Conservation (phyloP, 371 early-diverging fungal genomes). For the Phascolomyces articulosus region DNA sequence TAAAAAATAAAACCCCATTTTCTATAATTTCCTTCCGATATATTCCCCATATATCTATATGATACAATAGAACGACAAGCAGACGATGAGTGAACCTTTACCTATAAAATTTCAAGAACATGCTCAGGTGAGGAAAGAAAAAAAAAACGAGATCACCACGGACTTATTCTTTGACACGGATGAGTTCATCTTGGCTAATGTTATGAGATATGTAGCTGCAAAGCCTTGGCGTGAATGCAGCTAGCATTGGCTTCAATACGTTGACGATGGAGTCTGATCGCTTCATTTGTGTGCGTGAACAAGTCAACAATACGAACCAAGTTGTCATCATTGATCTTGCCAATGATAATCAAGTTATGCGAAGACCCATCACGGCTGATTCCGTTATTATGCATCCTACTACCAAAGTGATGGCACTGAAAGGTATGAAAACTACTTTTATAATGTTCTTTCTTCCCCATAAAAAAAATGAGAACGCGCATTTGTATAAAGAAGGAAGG, state of each 20-base stretch:
- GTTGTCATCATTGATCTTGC: constrained; percentile 94
- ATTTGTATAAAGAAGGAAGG: too few relatives aligned
- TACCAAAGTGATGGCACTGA: constrained; percentile 92
- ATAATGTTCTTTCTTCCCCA: too few relatives aligned
- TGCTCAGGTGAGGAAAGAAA: constrained; percentile 75
- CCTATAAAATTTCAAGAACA: constrained; percentile 94
- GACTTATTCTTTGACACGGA: not conserved
- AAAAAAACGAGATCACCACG: not conserved
- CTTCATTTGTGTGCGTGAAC: constrained; percentile 96
- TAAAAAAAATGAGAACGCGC: not conserved
- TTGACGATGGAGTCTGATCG: constrained; percentile 97
- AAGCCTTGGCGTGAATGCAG: constrained; percentile 88
- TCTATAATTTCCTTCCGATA: not conserved
- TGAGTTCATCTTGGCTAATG: not conserved
- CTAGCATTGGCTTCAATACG: constrained; percentile 94
- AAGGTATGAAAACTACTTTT: constrained; percentile 64
- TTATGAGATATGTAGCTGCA: constrained; percentile 68
- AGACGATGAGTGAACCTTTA: constrained; percentile 67
- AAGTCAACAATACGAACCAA: constrained; percentile 81
- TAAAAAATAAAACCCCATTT: too few relatives aligned
- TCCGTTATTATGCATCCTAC: constrained; percentile 98
- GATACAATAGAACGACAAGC: constrained; percentile 3
- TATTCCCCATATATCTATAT: too few relatives aligned
- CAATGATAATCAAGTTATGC: constrained; percentile 78
- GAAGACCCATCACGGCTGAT: constrained; percentile 95